Evolutionary conservation across 345 rosid species (phyloP).

Genomic region (Syzygium oleosum): DNA sequence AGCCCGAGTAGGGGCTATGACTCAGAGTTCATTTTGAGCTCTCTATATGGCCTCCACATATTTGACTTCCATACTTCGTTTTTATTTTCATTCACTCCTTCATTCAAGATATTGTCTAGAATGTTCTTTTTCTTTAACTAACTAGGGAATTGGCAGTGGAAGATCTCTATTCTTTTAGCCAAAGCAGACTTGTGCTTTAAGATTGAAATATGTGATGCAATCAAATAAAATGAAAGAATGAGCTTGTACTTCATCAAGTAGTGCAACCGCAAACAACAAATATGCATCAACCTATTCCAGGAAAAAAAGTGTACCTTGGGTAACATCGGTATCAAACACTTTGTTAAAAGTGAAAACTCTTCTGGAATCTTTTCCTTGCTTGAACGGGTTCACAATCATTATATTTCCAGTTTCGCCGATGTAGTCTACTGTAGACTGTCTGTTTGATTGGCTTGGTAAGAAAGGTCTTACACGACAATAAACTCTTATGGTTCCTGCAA

Average conservation of each 20-base stretch:
- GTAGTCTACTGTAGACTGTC: conserved; percentile 71
- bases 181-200: neutral
- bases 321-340: conserved; percentile 59
- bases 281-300: neutral
- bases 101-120: neutral
- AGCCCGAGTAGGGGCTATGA: neutral
- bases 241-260: neutral
- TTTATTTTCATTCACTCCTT: neutral
- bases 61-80: neutral
- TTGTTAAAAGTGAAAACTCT: conserved; percentile 82
- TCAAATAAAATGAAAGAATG: neutral
- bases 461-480: conserved; percentile 92
- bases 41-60: neutral
- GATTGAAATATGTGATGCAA: neutral
- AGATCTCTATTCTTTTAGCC: neutral
- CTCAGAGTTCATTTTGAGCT: neutral
- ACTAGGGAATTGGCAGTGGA: neutral
- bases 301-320: conserved; percentile 53
- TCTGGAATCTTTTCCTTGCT: conserved; percentile 85
- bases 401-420: conserved; percentile 95
- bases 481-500: conserved; percentile 78
- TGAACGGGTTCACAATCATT: conserved; percentile 80
- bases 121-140: neutral
- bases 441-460: conserved; percentile 50
- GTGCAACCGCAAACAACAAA: neutral